These are phyloP conservation scores for Solanum medicagineum DNA, from an alignment of 257 asterid species.

Conservation along the genomic window DNA sequence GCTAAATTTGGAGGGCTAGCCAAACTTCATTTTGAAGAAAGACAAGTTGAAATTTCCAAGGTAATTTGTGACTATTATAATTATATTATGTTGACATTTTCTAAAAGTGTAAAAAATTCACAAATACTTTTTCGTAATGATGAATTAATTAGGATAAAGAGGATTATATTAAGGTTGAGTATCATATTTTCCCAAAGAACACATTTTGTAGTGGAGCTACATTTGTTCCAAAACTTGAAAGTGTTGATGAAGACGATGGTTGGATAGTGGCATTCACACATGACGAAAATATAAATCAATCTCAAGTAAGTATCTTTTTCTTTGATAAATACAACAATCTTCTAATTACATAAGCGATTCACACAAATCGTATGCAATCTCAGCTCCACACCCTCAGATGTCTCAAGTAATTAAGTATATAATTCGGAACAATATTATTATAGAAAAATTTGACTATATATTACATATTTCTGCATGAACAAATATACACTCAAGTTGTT, in stretches of 20 bases:
- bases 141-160: neutral
- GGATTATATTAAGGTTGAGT: neutral
- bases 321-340: too few relatives aligned
- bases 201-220: conserved; percentile 13
- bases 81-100: neutral
- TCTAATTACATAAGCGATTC: too few relatives aligned
- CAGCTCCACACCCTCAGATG: too few relatives aligned
- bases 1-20: neutral
- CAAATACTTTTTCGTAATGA: neutral
- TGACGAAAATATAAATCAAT: conserved; percentile 2
- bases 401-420: neutral
- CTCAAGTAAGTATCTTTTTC: neutral
- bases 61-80: neutral
- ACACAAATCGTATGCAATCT: too few relatives aligned
- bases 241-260: conserved; percentile 17
- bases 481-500: too few relatives aligned
- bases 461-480: too few relatives aligned
- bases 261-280: conserved; percentile 20
- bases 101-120: neutral
- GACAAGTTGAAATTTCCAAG: neutral
- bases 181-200: conserved; percentile 7
- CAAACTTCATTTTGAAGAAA: neutral
- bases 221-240: conserved; percentile 7
- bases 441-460: too few relatives aligned
- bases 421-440: too few relatives aligned